These are phyloP conservation scores for Yamadazyma spencermartinsiae DNA, from an alignment of 1,139 yeast species.

Conservation along the genomic window DNA sequence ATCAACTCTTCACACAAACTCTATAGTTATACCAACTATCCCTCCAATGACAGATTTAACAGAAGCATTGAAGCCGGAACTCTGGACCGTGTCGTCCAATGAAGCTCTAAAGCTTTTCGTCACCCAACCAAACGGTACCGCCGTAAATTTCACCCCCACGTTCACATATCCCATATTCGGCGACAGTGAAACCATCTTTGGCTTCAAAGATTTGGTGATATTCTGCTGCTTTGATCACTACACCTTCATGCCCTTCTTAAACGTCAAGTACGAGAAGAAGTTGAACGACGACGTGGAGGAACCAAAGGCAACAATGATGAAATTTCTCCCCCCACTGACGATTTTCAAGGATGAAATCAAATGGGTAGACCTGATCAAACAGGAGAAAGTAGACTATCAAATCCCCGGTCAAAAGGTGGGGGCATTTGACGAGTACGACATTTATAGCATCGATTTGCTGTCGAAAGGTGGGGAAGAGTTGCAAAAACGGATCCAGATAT, in stretches of 20 bases:
- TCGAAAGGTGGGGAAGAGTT: constrained; percentile 49
- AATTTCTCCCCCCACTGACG: constrained; percentile 62
- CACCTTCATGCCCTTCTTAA: constrained; percentile 49
- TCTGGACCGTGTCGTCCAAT: constrained; percentile 71
- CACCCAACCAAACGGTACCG: constrained; percentile 57
- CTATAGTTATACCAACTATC: neutral
- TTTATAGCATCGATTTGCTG: constrained; percentile 42
- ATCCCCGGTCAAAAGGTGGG: constrained; percentile 52
- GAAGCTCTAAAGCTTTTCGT: constrained; percentile 55
- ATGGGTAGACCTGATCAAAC: constrained; percentile 61
- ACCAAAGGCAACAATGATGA: constrained; percentile 51
- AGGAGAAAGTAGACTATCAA: constrained; percentile 44
- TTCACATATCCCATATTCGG: constrained; percentile 95
- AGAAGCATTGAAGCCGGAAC: constrained; percentile 48
- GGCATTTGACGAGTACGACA: constrained; percentile 32
- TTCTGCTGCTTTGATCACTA: constrained; percentile 48
- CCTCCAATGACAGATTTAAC: constrained; percentile 8
- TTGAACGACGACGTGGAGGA: constrained; percentile 51
- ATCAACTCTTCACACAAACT: neutral
- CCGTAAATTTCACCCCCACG: constrained; percentile 60
- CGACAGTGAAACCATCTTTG: constrained; percentile 85
- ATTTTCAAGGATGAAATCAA: constrained; percentile 59
- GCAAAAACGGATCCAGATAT: constrained; percentile 72
- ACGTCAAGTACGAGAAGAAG: constrained; percentile 56
- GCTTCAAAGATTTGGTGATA: constrained; percentile 67